A percentile compares a stretch with the other conserved stretches of the same genome.
Evolutionary conservation across 371 early-diverging fungal species (phyloP).

Genomic region (Mucor ambiguus): DNA sequence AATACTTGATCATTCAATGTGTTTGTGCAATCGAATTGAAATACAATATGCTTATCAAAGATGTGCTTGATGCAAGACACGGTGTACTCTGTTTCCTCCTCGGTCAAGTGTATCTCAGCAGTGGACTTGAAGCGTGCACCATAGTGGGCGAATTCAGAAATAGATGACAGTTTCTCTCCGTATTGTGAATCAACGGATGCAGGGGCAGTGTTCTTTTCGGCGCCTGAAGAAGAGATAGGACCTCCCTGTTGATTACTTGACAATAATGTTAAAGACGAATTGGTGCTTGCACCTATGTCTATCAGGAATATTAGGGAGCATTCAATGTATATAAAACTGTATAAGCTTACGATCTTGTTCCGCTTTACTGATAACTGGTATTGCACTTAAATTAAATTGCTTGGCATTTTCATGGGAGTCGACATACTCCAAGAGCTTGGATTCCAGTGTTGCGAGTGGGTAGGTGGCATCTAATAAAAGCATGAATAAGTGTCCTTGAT

Average conservation of each 20-base stretch:
- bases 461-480: constrained; percentile 66
- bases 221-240: constrained; percentile 61
- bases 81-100: constrained; percentile 95
- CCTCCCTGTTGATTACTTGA: constrained; percentile 43
- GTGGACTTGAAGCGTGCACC: constrained; percentile 88
- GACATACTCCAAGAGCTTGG: constrained; percentile 81
- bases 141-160: constrained; percentile 82
- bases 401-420: constrained; percentile 55
- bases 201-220: constrained; percentile 14
- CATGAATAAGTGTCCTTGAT: neutral
- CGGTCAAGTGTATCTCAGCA: constrained; percentile 79
- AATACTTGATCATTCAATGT: constrained; percentile 90
- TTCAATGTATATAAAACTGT: constrained; percentile 19
- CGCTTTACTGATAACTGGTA: constrained; percentile 83
- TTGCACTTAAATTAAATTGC: constrained; percentile 71
- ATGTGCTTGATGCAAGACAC: constrained; percentile 92
- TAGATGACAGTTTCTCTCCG: constrained; percentile 57
- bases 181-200: neutral
- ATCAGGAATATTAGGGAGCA: constrained; percentile 28
- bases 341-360: constrained; percentile 39
- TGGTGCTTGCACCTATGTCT: constrained; percentile 8
- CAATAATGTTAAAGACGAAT: neutral
- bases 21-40: constrained; percentile 95
- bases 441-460: constrained; percentile 86
- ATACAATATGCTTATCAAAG: constrained; percentile 86